Evolutionary conservation across 2,329 filamentous ascomycete genomes (phyloP), one percentile per base, ranked within the genome.

Genomic region (Uncinocarpus reesii): DNA sequence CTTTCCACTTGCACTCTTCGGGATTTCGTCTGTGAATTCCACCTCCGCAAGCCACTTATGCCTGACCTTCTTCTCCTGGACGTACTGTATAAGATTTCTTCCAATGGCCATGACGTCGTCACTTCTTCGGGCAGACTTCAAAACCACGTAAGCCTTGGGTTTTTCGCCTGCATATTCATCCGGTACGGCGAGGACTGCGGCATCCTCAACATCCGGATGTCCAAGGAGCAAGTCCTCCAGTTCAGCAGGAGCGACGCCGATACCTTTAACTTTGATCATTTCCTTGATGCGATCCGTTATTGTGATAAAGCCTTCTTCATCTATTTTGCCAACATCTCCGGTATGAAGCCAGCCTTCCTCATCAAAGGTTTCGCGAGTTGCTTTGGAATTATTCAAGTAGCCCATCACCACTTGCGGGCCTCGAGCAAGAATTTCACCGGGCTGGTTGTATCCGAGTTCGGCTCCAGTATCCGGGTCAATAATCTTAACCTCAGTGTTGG

Each of bases 341-440:
- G 89, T 95, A 65, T 83, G 89, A 73, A 94, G 94, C 71, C 81
- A 95, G 1, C 86, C 86, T 55, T 93, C 86, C 1, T 57, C 53
- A 0, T 75, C 76, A 32, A 81, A 63, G 15, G 76, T 77, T 34
- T 77, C 71, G 13, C 64, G 68, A 2, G 79, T 81, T 2, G 72
- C 77, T 44, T 72, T 67, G 0, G 72, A 69, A 56, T 82, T 82
- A 59, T 79, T 76, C 55, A 75, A 69, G 54, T 79, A 82, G 18
- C 78, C 79, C 56, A 73, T 68, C 65, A 81, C 81, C 20, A 83
- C 65, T 51, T 82, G 82, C 1, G 79, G 79, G 0, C 79, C 79
- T 36, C 75, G 76, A 55, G 82, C 64, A 68, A 78, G 81, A 10
- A 88, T 68, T 64, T 88, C 84, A 15, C 84, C 83, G 0, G 73